phyloP scores from a whole-genome alignment of 169 alveolate species.

The Neospora caninum region DNA sequence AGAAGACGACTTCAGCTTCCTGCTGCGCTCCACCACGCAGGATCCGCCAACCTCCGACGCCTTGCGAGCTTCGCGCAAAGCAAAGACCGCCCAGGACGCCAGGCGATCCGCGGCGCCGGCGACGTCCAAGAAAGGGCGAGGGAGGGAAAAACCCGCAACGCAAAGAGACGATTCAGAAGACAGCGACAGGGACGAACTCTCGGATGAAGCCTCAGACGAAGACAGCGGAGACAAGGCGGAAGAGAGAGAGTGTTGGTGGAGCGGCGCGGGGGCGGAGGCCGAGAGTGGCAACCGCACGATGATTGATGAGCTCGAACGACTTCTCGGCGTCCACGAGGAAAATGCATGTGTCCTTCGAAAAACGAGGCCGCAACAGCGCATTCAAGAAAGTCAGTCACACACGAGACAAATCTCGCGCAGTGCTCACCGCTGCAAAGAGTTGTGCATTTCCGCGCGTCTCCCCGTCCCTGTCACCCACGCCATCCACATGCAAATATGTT shows the following conservation, averaged over 20 bases:
- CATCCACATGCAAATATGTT: too few relatives aligned
- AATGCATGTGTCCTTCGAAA: not conserved
- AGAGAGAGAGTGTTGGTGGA: not conserved
- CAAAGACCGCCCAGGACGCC: not conserved
- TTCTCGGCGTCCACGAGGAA: constrained; percentile 6
- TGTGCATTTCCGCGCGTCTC: too few relatives aligned
- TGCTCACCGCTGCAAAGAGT: too few relatives aligned
- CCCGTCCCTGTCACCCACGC: too few relatives aligned
- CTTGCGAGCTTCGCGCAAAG: not conserved
- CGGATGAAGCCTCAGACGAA: too few relatives aligned
- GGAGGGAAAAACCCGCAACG: too few relatives aligned
- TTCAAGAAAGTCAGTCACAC: constrained; percentile 16
- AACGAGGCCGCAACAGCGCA: not conserved
- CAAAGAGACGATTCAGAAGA: too few relatives aligned
- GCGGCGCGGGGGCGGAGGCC: not conserved
- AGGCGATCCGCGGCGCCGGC: not conserved
- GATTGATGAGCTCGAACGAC: not conserved
- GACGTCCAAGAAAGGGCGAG: not conserved
- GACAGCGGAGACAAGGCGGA: not conserved
- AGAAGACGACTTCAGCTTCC: not conserved
- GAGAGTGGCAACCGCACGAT: not conserved
- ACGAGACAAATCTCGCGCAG: too few relatives aligned
- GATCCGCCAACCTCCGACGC: not conserved
- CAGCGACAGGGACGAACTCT: too few relatives aligned
- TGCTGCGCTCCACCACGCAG: not conserved